phyloP scores from a whole-genome alignment of 2,329 filamentous ascomycete genomes.

The Annulohypoxylon truncatum region DNA sequence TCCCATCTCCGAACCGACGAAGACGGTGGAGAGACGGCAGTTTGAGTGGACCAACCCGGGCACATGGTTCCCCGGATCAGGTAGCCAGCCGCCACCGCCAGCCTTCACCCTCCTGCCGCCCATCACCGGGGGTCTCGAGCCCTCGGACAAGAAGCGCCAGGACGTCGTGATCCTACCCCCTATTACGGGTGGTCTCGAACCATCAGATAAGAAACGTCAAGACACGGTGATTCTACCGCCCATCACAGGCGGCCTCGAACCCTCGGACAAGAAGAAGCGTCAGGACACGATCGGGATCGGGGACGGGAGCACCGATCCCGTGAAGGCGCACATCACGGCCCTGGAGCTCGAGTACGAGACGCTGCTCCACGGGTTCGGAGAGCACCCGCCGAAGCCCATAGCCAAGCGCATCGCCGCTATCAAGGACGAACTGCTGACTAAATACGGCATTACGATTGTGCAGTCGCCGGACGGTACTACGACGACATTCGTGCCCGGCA shows the following conservation, averaged over 20 bases:
- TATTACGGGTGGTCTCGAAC: slow-evolving; percentile 43
- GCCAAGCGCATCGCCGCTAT: slow-evolving; percentile 43
- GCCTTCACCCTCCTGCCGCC: slow-evolving; percentile 38
- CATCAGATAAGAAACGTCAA: slow-evolving; percentile 41
- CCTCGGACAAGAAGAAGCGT: slow-evolving; percentile 41
- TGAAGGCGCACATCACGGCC: slow-evolving; percentile 44
- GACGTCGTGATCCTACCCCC: slow-evolving; percentile 30
- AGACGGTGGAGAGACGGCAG: slow-evolving; percentile 40
- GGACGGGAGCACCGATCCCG: slow-evolving; percentile 35
- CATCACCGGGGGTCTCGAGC: slow-evolving; percentile 34
- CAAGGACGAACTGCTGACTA: slow-evolving; percentile 45
- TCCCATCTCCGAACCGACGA: slow-evolving; percentile 45
- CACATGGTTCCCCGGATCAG: slow-evolving; percentile 37
- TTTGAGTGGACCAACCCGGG: slow-evolving; percentile 40
- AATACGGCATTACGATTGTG: slow-evolving; percentile 53
- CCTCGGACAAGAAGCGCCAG: slow-evolving; percentile 37
- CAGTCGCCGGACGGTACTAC: slow-evolving; percentile 51
- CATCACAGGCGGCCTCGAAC: slow-evolving; percentile 43
- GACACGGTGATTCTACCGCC: slow-evolving; percentile 34
- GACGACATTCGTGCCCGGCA: slow-evolving; percentile 50
- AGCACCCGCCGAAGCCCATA: slow-evolving; percentile 39
- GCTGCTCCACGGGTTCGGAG: slow-evolving; percentile 44
- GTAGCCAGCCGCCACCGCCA: slow-evolving; percentile 28
- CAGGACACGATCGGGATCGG: slow-evolving; percentile 40
- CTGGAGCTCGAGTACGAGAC: slow-evolving; percentile 48